These are phyloP conservation scores for Microstegium vimineum DNA, from an alignment of 176 grass and related monocot genomes.

Conservation along the genomic window DNA sequence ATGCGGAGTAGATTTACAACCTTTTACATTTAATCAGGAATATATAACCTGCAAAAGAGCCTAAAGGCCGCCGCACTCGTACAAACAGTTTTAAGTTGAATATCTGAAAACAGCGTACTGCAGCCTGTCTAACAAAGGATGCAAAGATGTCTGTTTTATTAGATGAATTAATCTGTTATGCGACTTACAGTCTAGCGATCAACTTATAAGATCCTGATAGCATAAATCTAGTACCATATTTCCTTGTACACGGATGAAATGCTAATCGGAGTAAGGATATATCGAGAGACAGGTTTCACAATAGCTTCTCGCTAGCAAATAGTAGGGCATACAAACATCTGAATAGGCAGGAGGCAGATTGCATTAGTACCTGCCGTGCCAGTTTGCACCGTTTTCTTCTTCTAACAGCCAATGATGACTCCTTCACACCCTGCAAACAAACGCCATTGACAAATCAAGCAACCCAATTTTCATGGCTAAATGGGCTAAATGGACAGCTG, in stretches of 20 bases:
- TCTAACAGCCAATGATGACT: not conserved
- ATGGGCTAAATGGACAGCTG: not conserved
- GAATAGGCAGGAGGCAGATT: not conserved
- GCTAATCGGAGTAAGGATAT: not conserved
- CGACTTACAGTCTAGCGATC: not conserved
- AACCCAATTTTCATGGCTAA: not conserved
- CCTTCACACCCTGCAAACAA: slow-evolving; percentile 11
- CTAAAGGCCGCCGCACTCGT: no score
- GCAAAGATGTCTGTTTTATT: not conserved
- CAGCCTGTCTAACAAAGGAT: not conserved
- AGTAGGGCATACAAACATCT: not conserved
- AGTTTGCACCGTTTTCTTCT: slow-evolving; percentile 17
- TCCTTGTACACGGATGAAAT: not conserved
- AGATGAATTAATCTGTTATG: not conserved
- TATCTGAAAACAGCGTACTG: not conserved
- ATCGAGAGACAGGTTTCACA: not conserved
- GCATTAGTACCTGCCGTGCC: slow-evolving; percentile 16
- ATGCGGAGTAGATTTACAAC: not conserved
- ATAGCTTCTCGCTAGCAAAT: not conserved
- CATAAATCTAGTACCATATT: not conserved
- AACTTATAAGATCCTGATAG: not conserved
- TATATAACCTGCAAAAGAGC: not conserved
- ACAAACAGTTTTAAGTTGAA: not conserved
- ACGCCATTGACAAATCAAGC: not conserved
- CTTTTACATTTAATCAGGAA: not conserved